These are phyloP conservation scores for Pleurotus pulmonarius DNA, from an alignment of 768 basidiomycete genomes.

Conservation along the genomic window DNA sequence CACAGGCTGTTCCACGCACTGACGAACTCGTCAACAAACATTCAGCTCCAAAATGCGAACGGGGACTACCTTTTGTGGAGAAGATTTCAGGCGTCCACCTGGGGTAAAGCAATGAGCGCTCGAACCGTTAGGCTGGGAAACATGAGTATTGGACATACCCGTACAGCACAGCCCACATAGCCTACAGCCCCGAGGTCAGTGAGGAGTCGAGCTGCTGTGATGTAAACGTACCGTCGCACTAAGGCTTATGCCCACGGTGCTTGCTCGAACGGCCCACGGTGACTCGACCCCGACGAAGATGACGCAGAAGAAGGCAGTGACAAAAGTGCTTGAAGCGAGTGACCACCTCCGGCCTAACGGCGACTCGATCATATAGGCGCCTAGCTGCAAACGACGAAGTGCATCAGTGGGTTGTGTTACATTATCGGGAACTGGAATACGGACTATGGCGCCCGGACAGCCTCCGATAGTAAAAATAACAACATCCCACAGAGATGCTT, in stretches of 20 bases:
- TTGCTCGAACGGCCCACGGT: conserved; percentile 57
- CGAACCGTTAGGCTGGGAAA: too few species aligned
- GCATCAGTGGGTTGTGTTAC: not conserved
- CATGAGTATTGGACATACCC: conserved; percentile 31
- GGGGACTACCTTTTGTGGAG: conserved; percentile 58
- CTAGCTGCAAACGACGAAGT: conserved; percentile 45
- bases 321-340: conserved; percentile 69
- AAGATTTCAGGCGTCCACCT: conserved; percentile 88
- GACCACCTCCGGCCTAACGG: conserved; percentile 67
- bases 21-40: not conserved
- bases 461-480: conserved; percentile 82
- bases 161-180: conserved; percentile 87
- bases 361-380: conserved; percentile 80
- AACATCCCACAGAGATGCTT: conserved; percentile 79
- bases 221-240: conserved; percentile 56
- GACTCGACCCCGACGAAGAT: conserved; percentile 60
- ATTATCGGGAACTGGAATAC: conserved; percentile 20
- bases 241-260: conserved; percentile 74
- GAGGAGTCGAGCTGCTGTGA: not conserved
- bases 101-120: not conserved
- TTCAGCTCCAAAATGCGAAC: not conserved
- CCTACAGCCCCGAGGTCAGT: conserved; percentile 27
- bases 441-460: conserved; percentile 78
- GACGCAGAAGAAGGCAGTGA: conserved; percentile 72
- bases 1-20: conserved; percentile 87